A percentile compares a stretch with the other conserved stretches of the same genome.
Evolutionary conservation across 2,329 filamentous ascomycete species (phyloP).

Genomic region (Sclerotinia sclerotiorum): DNA sequence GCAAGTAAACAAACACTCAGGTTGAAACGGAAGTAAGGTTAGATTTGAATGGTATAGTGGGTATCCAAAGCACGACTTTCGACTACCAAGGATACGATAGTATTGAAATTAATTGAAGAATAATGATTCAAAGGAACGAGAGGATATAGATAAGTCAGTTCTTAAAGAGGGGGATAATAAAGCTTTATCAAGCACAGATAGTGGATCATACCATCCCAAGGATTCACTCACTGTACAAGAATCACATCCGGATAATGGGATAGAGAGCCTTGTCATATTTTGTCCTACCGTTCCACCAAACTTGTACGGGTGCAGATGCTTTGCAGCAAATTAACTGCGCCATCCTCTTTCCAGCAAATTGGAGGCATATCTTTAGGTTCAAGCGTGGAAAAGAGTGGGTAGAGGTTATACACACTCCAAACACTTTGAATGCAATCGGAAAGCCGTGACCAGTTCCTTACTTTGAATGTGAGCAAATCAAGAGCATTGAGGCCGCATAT

Average conservation of each 20-base stretch:
- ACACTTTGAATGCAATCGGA: constrained; percentile 6
- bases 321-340: constrained; percentile 12
- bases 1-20: neutral
- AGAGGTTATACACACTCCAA: constrained; percentile 9
- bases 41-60: constrained; percentile 1
- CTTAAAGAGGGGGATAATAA: neutral
- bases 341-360: constrained; percentile 7
- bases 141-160: neutral
- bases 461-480: neutral
- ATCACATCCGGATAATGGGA: neutral
- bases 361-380: neutral
- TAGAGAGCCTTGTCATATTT: constrained; percentile 1
- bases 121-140: neutral
- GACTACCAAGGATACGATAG: neutral
- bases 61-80: neutral
- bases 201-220: constrained; percentile 14
- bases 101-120: neutral
- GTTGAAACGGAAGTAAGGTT: neutral
- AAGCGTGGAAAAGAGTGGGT: constrained; percentile 8
- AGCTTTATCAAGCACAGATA: constrained; percentile 17
- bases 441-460: neutral
- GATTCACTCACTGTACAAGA: constrained; percentile 15
- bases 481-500: neutral
- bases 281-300: neutral
- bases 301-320: neutral